phyloP scores from a whole-genome alignment of 2,329 filamentous ascomycete genomes.

The Colletotrichum ledebouriae region DNA sequence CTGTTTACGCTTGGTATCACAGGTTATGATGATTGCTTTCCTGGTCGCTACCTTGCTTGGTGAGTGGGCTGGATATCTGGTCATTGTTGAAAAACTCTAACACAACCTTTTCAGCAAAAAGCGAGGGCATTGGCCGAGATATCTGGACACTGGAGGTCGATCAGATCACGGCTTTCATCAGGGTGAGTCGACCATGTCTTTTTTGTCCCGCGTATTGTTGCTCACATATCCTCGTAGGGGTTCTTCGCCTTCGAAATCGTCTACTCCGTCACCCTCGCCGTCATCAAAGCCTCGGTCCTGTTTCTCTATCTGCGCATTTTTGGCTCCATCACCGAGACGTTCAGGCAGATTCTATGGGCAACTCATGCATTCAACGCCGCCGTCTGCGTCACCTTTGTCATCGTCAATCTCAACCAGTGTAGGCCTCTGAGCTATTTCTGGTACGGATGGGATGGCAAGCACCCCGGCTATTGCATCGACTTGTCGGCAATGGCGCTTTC shows the following conservation, averaged over 20 bases:
- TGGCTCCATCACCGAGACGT: slow-evolving; percentile 46
- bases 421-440: slow-evolving; percentile 38
- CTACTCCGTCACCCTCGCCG: slow-evolving; percentile 52
- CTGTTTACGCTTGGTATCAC: rapidly evolving
- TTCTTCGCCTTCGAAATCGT: slow-evolving; percentile 37
- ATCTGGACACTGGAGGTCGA: slow-evolving; percentile 27
- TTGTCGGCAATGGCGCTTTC: slow-evolving; percentile 29
- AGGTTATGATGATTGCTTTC: slow-evolving; percentile 36
- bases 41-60: slow-evolving; percentile 15
- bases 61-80: not conserved
- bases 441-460: slow-evolving; percentile 32
- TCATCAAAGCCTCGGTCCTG: slow-evolving; percentile 53
- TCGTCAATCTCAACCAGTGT: slow-evolving; percentile 51
- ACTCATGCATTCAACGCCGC: slow-evolving; percentile 39
- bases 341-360: slow-evolving; percentile 46
- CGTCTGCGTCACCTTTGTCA: slow-evolving; percentile 48
- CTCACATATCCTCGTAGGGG: not conserved
- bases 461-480: slow-evolving; percentile 27
- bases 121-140: slow-evolving; percentile 22
- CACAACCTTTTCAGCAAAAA: not conserved
- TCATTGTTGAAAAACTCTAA: not conserved
- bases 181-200: not conserved
- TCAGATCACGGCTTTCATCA: slow-evolving; percentile 21
- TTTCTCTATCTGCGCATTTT: slow-evolving; percentile 55
- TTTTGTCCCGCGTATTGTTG: not conserved